These are phyloP conservation scores for Entrophospora sp. DNA, from an alignment of 192 early-diverging fungal genomes.

Conservation along the genomic window DNA sequence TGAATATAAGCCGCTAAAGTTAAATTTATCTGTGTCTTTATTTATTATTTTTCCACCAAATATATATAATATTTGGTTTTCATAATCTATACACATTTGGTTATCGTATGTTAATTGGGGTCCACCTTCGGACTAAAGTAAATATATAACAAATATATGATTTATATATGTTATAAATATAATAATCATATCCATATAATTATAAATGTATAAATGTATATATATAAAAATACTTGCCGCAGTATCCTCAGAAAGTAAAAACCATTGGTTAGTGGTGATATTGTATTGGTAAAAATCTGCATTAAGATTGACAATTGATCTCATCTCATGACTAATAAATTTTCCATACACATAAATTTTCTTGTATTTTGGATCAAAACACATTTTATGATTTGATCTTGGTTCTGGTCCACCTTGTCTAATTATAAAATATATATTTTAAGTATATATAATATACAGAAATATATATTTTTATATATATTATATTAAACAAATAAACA, in stretches of 20 bases:
- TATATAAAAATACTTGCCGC: conserved; percentile 35
- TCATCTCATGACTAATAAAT: conserved; percentile 73
- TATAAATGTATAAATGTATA: neutral
- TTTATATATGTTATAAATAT: too few species aligned
- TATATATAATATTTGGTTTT: conserved; percentile 65
- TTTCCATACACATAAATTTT: conserved; percentile 79
- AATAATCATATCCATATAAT: neutral
- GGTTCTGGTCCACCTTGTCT: conserved; percentile 80
- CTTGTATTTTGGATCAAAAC: conserved; percentile 68
- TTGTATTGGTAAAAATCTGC: conserved; percentile 90
- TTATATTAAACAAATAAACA: neutral
- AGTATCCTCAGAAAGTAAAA: conserved; percentile 68
- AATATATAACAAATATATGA: too few species aligned
- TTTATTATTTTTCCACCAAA: conserved; percentile 81
- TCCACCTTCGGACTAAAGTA: conserved; percentile 59
- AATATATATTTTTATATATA: neutral
- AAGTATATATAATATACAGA: too few species aligned
- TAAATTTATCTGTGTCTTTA: conserved; percentile 55
- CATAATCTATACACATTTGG: conserved; percentile 84
- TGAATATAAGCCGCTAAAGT: conserved; percentile 82
- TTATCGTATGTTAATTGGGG: conserved; percentile 87
- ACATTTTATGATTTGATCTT: conserved; percentile 89
- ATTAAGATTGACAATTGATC: conserved; percentile 58
- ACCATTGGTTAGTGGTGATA: conserved; percentile 56
- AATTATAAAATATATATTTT: too few species aligned